These are phyloP conservation scores for Monilinia vaccinii-corymbosi DNA, from an alignment of 2,329 filamentous ascomycete genomes.

Conservation along the genomic window DNA sequence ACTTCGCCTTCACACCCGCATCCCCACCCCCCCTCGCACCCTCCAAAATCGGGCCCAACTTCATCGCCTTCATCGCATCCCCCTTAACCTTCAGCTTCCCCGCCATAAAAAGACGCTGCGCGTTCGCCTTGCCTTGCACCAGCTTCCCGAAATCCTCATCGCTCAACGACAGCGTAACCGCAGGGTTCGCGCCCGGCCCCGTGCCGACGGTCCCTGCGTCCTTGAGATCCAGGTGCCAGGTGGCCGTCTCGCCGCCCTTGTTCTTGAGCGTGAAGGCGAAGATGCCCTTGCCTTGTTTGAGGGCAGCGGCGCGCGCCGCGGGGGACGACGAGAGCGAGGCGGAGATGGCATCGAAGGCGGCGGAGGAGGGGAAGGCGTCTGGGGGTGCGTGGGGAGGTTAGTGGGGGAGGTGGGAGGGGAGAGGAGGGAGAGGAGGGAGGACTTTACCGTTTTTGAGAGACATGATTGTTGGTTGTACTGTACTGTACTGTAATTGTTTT, in stretches of 20 bases:
- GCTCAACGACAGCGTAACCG: conserved; percentile 75
- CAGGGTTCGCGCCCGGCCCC: conserved; percentile 72
- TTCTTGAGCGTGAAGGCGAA: conserved; percentile 95
- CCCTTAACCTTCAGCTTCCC: conserved; percentile 98
- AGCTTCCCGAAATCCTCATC: conserved; percentile 83
- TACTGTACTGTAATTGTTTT: no score
- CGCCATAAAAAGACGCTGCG: conserved; percentile 89
- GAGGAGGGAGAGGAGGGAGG: neutral
- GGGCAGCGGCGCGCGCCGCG: conserved; percentile 72
- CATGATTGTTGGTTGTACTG: neutral
- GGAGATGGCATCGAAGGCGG: conserved; percentile 84
- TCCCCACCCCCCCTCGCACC: neutral
- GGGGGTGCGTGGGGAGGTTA: neutral
- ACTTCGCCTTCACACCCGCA: conserved; percentile 2
- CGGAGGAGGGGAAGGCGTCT: conserved; percentile 84
- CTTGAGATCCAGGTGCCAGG: conserved; percentile 96
- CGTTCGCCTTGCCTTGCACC: conserved; percentile 80
- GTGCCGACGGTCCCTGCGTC: conserved; percentile 73
- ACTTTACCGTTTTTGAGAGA: conserved; percentile 7
- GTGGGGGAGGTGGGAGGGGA: neutral
- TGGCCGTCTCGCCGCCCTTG: conserved; percentile 63
- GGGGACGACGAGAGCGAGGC: conserved; percentile 57
- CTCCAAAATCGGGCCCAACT: conserved; percentile 53
- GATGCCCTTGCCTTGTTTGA: conserved; percentile 79
- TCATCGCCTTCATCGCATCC: conserved; percentile 97